Base-by-base conservation (phyloP, 768 basidiomycete species). In the Tulasnella sp. region DNA sequence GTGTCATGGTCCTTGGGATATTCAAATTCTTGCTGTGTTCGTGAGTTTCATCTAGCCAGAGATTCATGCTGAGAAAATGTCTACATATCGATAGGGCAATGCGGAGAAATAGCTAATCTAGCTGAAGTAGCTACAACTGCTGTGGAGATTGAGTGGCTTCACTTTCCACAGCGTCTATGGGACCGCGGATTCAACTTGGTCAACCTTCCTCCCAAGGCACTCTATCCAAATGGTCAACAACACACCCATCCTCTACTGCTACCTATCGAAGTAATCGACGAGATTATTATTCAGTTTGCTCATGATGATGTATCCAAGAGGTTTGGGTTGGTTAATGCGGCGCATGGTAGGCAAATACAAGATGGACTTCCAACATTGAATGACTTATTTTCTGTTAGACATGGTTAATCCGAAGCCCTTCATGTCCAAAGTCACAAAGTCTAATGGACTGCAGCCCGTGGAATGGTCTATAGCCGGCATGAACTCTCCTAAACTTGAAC, bases 21-120 rank as follows among this genome's bases (percentile, higher is more conserved):
- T 47, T 47, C 31, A 47, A 47, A n/a, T 47, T 47, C 45, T 24
- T 47, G 8, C 45, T 47, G 1, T 47, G 45, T 34, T 20, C 31
- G 15, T 13, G 10, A 28, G n/a, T 31, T 4, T 6, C 20, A 31
- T 12, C 4, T 16, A 20, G 29, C 2, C 2, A 3, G 6, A n/a
- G 4, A 19, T 10, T 47, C 25, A 10, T n/a, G 15, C 44, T 45
- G 7, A 15, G 20, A n/a, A 1, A 1, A 3, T 7, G 15, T 27
- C 15, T 1, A 16, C 31, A 2, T 16, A 3, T 19, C n/a, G n/a
- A n/a, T n/a, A 47, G 45, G 45, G 45, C 45, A 47, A n/a, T 47
- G 45, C 31, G 25, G 35, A 15, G 45, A 24, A 15, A 12, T 47
- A 33, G 13, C 27, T 6, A 12, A 2, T 9, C 28, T 47, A 1